Base-by-base conservation (phyloP, 2,329 filamentous ascomycete genomes). In the Ophiocordyceps camponoti-saundersi region DNA sequence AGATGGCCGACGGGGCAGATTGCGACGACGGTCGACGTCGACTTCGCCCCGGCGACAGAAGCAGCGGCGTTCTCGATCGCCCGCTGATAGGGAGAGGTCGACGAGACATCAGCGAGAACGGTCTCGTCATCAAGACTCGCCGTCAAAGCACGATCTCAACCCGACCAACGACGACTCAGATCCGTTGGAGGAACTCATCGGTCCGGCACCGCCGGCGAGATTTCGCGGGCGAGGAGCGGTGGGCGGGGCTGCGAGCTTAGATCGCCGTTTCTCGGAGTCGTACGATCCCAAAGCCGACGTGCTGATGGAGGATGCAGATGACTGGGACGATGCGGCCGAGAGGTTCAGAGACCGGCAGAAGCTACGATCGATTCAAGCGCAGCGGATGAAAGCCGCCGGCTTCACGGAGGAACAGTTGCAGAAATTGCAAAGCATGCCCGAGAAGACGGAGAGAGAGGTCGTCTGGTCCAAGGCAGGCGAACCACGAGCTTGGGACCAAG, bases 321-420 rank as follows among this genome's bases (percentile, higher is more conserved):
- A 85, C 49, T 95, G 87, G 88, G 83, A 85, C 42, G 77, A 85
- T 54, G 79, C 84, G 1, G 68, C 92, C 1, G 87, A 94, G 62
- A 79, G 81, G 5, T 71, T 86, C 48, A 75, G 82, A 39, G 87
- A 94, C 59, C 78, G 86, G n/a, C 77, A 85, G 53, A 80, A 80
- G 53, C 88, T 84, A 77, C 80, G 78, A 56, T 72, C 80, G 51
- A 77, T 80, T 53, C 85, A 87, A 29, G 84, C 84, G 7, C 80
- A 88, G 46, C 70, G 88, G 48, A 65, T 95, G 49, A 79, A 79
- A 32, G 77, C 76, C 20, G 87, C 85, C 0, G 89, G 88, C 0
- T 93, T 94, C 57, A 78, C 76, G 1, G 83, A 88, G 16, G 75
- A 79, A 5, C 77, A 88, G 55, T 77, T 95, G 49, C 59, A 78